phyloP scores from a whole-genome alignment of 2,329 filamentous ascomycete species.

The Lizonia empirigonia region DNA sequence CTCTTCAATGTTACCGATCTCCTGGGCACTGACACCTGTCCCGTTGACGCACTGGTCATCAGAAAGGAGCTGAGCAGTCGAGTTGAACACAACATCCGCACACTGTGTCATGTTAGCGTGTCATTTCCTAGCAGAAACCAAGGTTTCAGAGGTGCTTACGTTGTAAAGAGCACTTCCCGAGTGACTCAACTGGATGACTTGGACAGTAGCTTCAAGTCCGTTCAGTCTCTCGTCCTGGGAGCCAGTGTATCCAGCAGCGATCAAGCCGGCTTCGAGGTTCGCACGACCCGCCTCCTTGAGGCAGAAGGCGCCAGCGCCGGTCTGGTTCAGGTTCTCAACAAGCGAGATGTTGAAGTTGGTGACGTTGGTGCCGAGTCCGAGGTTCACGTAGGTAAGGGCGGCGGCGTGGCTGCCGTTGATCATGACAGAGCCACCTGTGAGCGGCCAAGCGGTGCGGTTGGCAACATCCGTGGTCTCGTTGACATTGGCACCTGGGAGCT shows the following conservation, averaged over 20 bases:
- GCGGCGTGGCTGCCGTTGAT: conserved; percentile 51
- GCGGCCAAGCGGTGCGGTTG: conserved; percentile 56
- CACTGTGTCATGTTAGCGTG: conserved; percentile 41
- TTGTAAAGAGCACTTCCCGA: conserved; percentile 54
- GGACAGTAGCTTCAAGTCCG: conserved; percentile 51
- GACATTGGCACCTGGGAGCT: conserved; percentile 47
- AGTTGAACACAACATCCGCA: conserved; percentile 52
- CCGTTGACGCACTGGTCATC: conserved; percentile 48
- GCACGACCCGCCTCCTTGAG: conserved; percentile 45
- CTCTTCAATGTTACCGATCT: conserved; percentile 29
- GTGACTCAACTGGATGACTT: conserved; percentile 53
- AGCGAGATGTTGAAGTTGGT: conserved; percentile 55
- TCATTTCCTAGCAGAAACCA: not conserved
- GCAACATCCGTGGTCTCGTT: conserved; percentile 43
- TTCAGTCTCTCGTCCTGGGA: conserved; percentile 32
- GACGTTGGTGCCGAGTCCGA: conserved; percentile 51
- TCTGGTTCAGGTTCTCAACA: conserved; percentile 55
- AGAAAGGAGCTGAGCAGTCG: conserved; percentile 45
- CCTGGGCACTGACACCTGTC: conserved; percentile 47
- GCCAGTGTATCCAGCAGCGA: conserved; percentile 31
- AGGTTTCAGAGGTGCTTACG: conserved; percentile 28
- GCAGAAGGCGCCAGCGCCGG: conserved; percentile 55
- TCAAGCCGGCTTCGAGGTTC: conserved; percentile 33
- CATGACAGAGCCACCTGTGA: conserved; percentile 51
- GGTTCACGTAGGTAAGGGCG: conserved; percentile 56